Percentiles rank a stretch among this genome's conserved stretches.
Conservation (phyloP, 108 stramenopile genomes). For the Stephanodiscus triporus region DNA sequence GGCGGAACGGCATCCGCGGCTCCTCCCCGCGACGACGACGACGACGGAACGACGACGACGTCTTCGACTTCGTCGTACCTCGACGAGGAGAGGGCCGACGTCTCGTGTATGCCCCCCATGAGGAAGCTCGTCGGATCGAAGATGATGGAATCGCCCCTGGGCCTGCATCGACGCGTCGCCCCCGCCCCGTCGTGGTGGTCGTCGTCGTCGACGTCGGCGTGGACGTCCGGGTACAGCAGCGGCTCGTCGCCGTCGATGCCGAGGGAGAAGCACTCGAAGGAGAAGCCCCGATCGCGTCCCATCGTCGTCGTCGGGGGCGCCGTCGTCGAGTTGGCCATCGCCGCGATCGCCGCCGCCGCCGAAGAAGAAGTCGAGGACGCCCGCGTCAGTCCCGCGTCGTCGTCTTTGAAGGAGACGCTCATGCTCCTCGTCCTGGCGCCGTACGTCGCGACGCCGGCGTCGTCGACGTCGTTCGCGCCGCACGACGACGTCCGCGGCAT, state of each 20-base stretch:
- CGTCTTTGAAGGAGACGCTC: background rate
- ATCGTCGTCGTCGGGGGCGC: background rate
- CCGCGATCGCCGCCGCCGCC: background rate
- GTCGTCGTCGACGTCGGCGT: background rate
- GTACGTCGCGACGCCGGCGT: background rate
- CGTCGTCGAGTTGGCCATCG: background rate
- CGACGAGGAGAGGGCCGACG: constrained; percentile 56
- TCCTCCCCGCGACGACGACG: no score
- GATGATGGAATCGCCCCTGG: constrained; percentile 90
- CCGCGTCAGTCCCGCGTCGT: background rate
- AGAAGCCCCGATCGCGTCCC: background rate
- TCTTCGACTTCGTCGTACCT: constrained; percentile 15
- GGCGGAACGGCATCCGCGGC: no score
- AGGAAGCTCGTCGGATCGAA: constrained; percentile 89
- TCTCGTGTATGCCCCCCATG: constrained; percentile 90
- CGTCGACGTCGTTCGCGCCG: background rate
- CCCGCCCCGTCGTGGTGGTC: background rate
- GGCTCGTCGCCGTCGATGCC: background rate
- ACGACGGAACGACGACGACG: no score
- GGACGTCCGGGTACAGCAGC: background rate
- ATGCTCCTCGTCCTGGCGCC: background rate
- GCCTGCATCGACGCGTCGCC: no score
- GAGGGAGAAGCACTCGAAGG: background rate
- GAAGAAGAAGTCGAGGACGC: background rate
- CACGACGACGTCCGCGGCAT: background rate